A percentile compares a stretch with the other conserved stretches of the same genome.
phyloP scores from a whole-genome alignment of 257 asterid genomes.

The Penstemon eatonii region DNA sequence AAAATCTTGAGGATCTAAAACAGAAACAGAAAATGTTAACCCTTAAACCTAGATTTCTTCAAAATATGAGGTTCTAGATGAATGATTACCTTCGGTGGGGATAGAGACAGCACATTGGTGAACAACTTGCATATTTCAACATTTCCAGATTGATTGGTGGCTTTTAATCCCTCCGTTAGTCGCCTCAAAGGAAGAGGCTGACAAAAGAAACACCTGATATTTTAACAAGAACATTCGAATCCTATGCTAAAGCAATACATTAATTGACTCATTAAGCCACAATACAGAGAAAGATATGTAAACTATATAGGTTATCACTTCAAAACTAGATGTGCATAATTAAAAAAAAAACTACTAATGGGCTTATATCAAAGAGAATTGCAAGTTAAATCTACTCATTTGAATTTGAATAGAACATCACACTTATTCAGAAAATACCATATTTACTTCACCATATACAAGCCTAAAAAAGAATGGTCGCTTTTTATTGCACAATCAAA shows the following conservation, averaged over 20 bases:
- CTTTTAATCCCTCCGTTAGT: slow-evolving; percentile 75
- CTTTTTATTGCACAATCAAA: not conserved
- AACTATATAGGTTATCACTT: slow-evolving; percentile 12
- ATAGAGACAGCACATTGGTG: slow-evolving; percentile 62
- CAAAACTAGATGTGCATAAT: not conserved
- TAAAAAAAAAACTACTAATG: slow-evolving; percentile 6
- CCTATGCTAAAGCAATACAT: slow-evolving; percentile 12
- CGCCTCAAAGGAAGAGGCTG: slow-evolving; percentile 90
- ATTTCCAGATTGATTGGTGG: slow-evolving; percentile 59
- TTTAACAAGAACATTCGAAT: slow-evolving; percentile 17
- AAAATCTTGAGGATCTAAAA: not conserved
- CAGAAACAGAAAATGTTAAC: slow-evolving; percentile 2
- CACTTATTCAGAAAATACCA: not conserved
- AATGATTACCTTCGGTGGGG: slow-evolving; percentile 73
- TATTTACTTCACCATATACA: slow-evolving; percentile 8
- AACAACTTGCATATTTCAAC: slow-evolving; percentile 74
- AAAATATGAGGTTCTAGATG: not conserved
- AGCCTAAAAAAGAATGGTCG: not conserved
- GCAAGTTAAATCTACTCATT: slow-evolving; percentile 3
- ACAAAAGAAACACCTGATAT: slow-evolving; percentile 29
- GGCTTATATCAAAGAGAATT: not conserved
- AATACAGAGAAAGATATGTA: slow-evolving; percentile 12
- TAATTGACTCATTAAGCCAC: not conserved
- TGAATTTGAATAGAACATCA: not conserved
- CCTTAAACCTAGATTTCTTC: not conserved